Base-by-base conservation (phyloP, 305 asterid genomes). In the Fraxinus platypoda region DNA sequence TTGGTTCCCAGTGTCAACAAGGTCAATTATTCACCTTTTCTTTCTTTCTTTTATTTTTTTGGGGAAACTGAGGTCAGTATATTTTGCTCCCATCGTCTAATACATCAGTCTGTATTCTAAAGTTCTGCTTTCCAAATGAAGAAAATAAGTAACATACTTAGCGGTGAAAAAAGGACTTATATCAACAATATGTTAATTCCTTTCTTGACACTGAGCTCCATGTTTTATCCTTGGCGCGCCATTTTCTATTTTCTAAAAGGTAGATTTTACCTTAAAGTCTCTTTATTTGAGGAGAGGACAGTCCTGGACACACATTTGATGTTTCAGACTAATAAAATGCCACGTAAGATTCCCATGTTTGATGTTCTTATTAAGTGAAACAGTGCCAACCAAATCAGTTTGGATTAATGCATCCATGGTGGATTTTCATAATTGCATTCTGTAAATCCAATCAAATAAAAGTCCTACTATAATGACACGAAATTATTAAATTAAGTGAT, bases 1-100 rank as follows among this genome's bases (percentile, higher is more conserved):
- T 86, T 94, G 87, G 99, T 96, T 88, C 99, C 99, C 79, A 94
- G 89, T 90, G 98, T 96, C 80, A 96, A 96, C 93, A 96, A 96
- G 98, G 98, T 94, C 41, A 68, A 90, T 80, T 15, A 15, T 49
- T 49, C 21, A 49, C 59, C 21, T 17, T 15, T 49, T 15, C 6
- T 46, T 46, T 11, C 1, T 11, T 41, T 46, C 1, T 46, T 13
- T 46, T 2, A 2, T 38, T 49, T 49, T 49, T 15, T 9, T 2
- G 52, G 8, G 8, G 8, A 17, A 49, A 49, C 21, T 49, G 59
- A 15, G 59, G 23, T 52, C 62, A 52, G 21, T 52, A 4, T 52
- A 52, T 52, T 5, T 52, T 52, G 8, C 8, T 52, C 2, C 23
- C 62, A 52, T 52, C 23, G 1, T 52, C 23, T 17, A 17, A 17